Evolutionary conservation across 1,284 basidiomycete genomes (phyloP), one percentile per base, ranked within the genome.

Genomic region (Sporisorium graminicola): DNA sequence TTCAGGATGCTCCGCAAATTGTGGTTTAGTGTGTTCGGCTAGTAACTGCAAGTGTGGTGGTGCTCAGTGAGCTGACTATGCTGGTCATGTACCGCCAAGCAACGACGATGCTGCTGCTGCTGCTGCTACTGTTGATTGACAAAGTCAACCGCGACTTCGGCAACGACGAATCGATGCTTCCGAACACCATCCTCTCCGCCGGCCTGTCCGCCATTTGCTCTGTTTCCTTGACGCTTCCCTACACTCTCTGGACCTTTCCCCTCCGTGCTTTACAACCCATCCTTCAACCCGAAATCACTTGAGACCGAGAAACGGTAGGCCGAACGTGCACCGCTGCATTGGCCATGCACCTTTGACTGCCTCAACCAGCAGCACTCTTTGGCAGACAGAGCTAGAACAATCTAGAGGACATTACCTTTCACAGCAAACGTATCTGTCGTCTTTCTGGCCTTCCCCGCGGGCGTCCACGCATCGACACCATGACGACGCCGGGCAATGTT

Each of bases 401-500:
- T 10, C 29, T 16, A n/a, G 35, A 24, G 8, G 18, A 52, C 31
- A 5, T 10, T 10, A 5, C 29, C 10, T 10, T 5, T 31, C 29
- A 31, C 29, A 31, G 29, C 29, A 5, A 31, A 31, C 5, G 10
- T n/a, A n/a, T n/a, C n/a, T n/a, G n/a, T n/a, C n/a, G n/a, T n/a
- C n/a, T n/a, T n/a, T n/a, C n/a, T 10, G 29, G 29, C 29, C 5
- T 5, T 31, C 13, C 33, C 3, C 13, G 3, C 37, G 37, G 14
- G 37, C 37, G 37, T 18, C 12, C 10, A 49, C 16, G 35, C 9
- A 53, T n/a, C 43, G 3, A 46, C 40, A 63, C 9, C 16, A 75
- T 75, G 73, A 54, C 46, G 42, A 67, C 73, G 12, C 42, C 63
- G 27, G 64, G 53, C 16, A 65, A 61, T 18, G 42, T 64, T 13